A percentile compares a stretch with the other conserved stretches of the same genome.
These are phyloP conservation scores for Plasmodium chabaudi DNA, from an alignment of 169 alveolate species.

Conservation along the genomic window DNA sequence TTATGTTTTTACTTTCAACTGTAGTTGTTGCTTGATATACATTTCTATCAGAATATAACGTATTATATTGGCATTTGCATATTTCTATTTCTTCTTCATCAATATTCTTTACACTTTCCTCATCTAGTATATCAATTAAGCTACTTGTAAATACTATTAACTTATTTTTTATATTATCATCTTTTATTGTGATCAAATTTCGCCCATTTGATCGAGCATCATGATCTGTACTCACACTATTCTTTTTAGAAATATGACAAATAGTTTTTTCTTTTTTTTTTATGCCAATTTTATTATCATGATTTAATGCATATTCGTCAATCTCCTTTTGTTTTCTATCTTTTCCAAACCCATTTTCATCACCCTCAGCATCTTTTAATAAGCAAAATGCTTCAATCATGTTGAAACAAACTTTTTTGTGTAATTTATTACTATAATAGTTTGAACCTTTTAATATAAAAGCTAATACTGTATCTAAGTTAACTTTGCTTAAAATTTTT, in stretches of 20 bases:
- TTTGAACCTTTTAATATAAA: slow-evolving; percentile 46
- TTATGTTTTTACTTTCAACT: slow-evolving; percentile 65
- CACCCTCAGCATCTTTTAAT: not conserved
- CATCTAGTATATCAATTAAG: slow-evolving; percentile 73
- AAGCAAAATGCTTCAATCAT: slow-evolving; percentile 39
- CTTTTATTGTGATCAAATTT: not conserved
- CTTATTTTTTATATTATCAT: slow-evolving; percentile 16
- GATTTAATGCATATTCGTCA: not conserved
- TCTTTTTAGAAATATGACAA: not conserved
- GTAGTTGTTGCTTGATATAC: slow-evolving; percentile 70
- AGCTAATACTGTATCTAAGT: slow-evolving; percentile 23
- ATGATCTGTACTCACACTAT: not conserved
- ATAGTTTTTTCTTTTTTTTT: not conserved
- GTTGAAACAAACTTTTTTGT: slow-evolving; percentile 36
- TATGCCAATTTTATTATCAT: not conserved
- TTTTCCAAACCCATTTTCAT: not conserved
- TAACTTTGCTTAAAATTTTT: slow-evolving; percentile 6
- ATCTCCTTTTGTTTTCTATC: not conserved
- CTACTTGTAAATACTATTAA: slow-evolving; percentile 22
- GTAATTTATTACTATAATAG: slow-evolving; percentile 38
- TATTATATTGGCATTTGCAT: slow-evolving; percentile 61
- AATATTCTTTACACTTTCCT: slow-evolving; percentile 33
- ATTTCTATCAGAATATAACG: slow-evolving; percentile 50
- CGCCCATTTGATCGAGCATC: not conserved
- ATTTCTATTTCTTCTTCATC: slow-evolving; percentile 66